Evolutionary conservation across 2,329 filamentous ascomycete species (phyloP), one percentile per base, ranked within the genome.

Genomic region (Ophiobolus disseminans): DNA sequence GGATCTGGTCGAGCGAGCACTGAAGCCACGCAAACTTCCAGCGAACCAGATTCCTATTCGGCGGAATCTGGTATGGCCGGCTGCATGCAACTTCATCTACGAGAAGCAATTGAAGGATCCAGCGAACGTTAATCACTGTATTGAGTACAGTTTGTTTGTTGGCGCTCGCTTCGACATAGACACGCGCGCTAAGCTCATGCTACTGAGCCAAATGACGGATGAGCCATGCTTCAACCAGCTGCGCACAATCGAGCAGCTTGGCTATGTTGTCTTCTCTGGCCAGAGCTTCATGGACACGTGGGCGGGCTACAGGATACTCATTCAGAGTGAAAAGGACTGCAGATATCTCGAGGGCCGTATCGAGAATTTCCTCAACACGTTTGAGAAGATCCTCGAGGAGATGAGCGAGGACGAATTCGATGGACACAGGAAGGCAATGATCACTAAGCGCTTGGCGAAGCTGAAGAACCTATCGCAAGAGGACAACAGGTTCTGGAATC

Each of bases 211-310:
- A 73, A 89, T 99, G 76, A 86, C 91, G 0, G 89, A 96, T 47
- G 94, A 99, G 75, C 92, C 92, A 3, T 89, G 89, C 7, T 99
- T 97, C 68, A 91, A 99, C 73, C 91, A 96, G 72, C 81, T 99
- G 6, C 86, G 94, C 40, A 97, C 94, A 34, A 97, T 97, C 74
- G 93, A 99, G 73, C 93, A 99, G 75, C 86, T 99, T 5, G 94
- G 94, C 10, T 99, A 99, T 63, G 90, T 99, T 43, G 93, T 99
- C 0, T 96, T 93, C 74, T 93, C 89, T 39, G 90, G 91, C 21
- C 80, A 86, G 30, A 82, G 83, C 42, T 85, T 88, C 45, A 78
- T 85, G n/a, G 91, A 89, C 0, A 93, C 88, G 0, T 87, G 90
- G 63, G 68, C 73, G 1, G 90, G 90, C 1, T 94, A 94, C 74